A percentile compares a stretch with the other conserved stretches of the same genome.
Evolutionary conservation across 176 grass and related monocot species (phyloP).

Genomic region (Cenchrus americanus): DNA sequence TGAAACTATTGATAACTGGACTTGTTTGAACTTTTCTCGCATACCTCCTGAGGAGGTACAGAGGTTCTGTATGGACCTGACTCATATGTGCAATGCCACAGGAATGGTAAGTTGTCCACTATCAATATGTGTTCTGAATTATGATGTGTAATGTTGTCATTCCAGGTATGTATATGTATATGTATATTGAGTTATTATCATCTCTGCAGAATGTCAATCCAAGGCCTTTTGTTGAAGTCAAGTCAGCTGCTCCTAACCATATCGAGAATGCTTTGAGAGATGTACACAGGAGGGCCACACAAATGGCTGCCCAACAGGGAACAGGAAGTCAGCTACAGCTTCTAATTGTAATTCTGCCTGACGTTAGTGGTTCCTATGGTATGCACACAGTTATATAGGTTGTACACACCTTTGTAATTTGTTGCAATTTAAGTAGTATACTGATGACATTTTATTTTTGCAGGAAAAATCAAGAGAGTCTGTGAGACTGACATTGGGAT

Average conservation of each 20-base stretch:
- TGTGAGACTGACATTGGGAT: constrained; percentile 78
- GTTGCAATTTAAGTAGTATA: not conserved
- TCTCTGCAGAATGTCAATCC: constrained; percentile 55
- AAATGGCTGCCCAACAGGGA: constrained; percentile 13
- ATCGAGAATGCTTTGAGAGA: constrained; percentile 65
- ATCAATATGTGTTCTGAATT: not conserved
- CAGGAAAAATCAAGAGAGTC: constrained; percentile 71
- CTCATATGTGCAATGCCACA: constrained; percentile 63
- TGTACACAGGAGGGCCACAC: constrained; percentile 35
- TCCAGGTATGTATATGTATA: too few relatives aligned
- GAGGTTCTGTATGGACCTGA: constrained; percentile 61
- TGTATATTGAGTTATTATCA: constrained; percentile 9
- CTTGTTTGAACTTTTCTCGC: constrained; percentile 67
- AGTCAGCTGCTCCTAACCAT: constrained; percentile 27
- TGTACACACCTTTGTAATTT: not conserved
- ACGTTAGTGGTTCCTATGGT: constrained; percentile 70
- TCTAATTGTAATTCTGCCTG: constrained; percentile 69
- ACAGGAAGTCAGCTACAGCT: constrained; percentile 51
- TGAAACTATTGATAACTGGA: constrained; percentile 63
- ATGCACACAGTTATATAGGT: not conserved
- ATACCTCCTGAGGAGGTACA: constrained; percentile 49
- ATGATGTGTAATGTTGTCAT: not conserved
- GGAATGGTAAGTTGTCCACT: constrained; percentile 63
- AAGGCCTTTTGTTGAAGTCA: constrained; percentile 47
- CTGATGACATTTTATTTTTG: constrained; percentile 3